phyloP scores from a whole-genome alignment of 768 basidiomycete species.

The Multifurca ochricompacta region DNA sequence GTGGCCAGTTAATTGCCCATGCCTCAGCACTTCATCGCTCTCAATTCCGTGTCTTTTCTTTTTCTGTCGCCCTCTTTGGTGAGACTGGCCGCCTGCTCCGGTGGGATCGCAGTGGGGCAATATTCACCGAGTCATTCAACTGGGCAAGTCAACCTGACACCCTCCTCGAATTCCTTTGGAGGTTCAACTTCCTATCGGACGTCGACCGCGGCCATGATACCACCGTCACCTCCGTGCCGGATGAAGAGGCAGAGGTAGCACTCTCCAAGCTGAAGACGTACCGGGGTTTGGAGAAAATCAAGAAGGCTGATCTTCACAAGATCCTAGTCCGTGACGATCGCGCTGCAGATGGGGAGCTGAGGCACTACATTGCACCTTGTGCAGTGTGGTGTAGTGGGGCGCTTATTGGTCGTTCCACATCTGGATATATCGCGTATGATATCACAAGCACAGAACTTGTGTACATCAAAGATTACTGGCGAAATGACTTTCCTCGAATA shows the following conservation, averaged over 20 bases:
- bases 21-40: neutral
- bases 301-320: neutral
- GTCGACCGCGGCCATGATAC: neutral
- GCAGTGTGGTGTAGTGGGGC: neutral
- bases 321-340: neutral
- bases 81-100: slow-evolving; percentile 1
- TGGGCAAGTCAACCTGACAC: neutral
- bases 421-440: neutral
- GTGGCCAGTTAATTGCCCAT: neutral
- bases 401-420: neutral
- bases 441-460: neutral
- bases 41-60: slow-evolving; percentile 4
- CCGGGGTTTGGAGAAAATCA: neutral
- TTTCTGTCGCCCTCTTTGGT: neutral
- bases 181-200: neutral
- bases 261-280: neutral
- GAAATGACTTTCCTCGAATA: neutral
- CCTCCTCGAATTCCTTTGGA: slow-evolving; percentile 7
- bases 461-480: slow-evolving; percentile 2
- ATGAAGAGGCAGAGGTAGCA: neutral
- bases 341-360: neutral
- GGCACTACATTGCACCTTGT: neutral
- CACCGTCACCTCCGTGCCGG: neutral
- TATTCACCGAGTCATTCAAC: slow-evolving; percentile 7
- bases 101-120: slow-evolving; percentile 4